Evolutionary conservation across 495 filamentous ascomycete genomes (phyloP).

Genomic region (Cladorrhinum samala): DNA sequence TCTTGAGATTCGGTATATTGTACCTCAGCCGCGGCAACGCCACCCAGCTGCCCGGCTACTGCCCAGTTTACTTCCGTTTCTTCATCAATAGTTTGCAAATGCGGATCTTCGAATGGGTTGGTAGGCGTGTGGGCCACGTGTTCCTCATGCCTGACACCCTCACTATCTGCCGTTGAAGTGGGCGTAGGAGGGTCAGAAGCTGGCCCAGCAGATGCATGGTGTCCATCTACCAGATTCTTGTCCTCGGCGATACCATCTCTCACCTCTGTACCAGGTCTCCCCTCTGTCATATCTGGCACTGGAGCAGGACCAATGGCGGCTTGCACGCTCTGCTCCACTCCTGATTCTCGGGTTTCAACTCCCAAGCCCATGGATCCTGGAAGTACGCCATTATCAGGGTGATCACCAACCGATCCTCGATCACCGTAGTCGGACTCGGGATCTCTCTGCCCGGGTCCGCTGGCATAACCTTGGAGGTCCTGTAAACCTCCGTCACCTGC

Average conservation of each 20-base stretch:
- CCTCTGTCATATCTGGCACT: too few species aligned
- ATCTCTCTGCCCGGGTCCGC: neutral
- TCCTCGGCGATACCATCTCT: too few species aligned
- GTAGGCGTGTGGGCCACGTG: neutral
- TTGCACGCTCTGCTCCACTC: neutral
- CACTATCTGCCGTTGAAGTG: neutral
- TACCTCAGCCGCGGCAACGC: too few species aligned
- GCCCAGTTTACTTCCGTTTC: neutral
- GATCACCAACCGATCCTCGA: constrained; percentile 1
- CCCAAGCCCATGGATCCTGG: neutral
- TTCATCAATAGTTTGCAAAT: neutral
- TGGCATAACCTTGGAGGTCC: neutral
- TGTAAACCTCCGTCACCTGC: constrained; percentile 2
- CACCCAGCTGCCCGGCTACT: too few species aligned
- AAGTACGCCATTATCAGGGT: neutral
- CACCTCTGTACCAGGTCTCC: too few species aligned
- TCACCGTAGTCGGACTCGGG: neutral
- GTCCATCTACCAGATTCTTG: neutral
- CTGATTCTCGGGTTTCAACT: neutral
- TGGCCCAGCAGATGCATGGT: too few species aligned
- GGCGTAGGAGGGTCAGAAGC: too few species aligned
- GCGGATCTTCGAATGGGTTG: neutral
- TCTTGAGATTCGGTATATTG: too few species aligned
- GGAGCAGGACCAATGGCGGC: too few species aligned
- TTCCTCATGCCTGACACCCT: neutral